Base-by-base conservation (phyloP, 352 stramenopile genomes). In the Globisporangium takayamanum region DNA sequence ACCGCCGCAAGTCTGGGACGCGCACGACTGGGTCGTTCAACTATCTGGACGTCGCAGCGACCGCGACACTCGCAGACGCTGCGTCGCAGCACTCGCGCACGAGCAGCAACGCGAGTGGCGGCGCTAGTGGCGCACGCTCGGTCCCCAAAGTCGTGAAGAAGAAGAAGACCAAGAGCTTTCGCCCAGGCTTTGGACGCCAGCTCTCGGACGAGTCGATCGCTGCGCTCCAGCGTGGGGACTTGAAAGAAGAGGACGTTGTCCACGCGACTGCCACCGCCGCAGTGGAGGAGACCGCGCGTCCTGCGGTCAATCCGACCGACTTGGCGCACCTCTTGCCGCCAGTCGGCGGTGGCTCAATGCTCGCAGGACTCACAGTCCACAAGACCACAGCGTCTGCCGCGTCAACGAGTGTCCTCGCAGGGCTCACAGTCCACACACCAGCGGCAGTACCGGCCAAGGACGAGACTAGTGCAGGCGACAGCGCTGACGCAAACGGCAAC, bases 131-230 rank as follows among this genome's bases (percentile, higher is more conserved):
- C 25, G 61, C 50, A 22, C 61, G 69, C 0, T 69, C 69, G 4
- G 78, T 72, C 56, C 65, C 66, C 12, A 88, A 88, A 49, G 64
- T 67, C 20, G 87, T 89, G 41, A 89, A 89, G 70, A 89, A 88
- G 70, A 91, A 91, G 60, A 94, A 92, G 66, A 91, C 84, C 37
- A 92, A 92, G 67, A 86, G 73, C 14, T 94, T 94, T 51, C 84
- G 84, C 6, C 84, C 84, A 14, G 84, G 84, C 0, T 94, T 94
- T 58, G 84, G 82, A 5, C 82, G 84, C 3, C 78, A 92, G 48
- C 65, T 90, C n/a, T 94, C 84, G 36, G 84, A 94, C 60, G 84
- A 94, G 52, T 89, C 82, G 0, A 67, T 76, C n/a, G 82, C 82
- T 2, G 84, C 84, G 3, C 54, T 93, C 30, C 82, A 92, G 42